A percentile compares a stretch with the other conserved stretches of the same genome.
Conservation (phyloP, 345 rosid genomes). For the Brassica nigra region DNA sequence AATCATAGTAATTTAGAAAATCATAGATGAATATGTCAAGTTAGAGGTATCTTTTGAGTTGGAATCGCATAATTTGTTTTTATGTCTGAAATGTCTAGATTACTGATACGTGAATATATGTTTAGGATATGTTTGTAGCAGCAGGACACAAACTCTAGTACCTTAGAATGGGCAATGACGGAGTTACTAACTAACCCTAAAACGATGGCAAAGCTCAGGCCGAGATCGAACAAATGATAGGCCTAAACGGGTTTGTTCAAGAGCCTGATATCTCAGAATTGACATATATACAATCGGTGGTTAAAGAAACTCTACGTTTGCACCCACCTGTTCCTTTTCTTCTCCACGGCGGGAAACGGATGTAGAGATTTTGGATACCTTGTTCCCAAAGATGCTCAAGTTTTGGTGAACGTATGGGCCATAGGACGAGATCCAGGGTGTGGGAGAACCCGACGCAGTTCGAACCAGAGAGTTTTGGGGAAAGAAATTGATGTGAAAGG, state of each 20-base stretch:
- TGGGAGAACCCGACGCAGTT: not conserved
- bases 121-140: not conserved
- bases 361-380: not conserved
- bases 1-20: not conserved
- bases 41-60: too few relatives aligned
- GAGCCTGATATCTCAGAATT: not conserved
- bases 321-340: not conserved
- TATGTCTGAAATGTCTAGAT: too few relatives aligned
- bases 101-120: too few relatives aligned
- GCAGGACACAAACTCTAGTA: not conserved
- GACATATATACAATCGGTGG: not conserved
- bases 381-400: not conserved
- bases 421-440: not conserved
- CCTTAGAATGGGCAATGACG: not conserved
- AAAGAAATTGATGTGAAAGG: not conserved
- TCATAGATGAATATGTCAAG: not conserved
- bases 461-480: not conserved
- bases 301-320: not conserved
- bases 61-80: too few relatives aligned
- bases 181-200: not conserved
- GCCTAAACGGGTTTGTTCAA: not conserved
- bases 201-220: not conserved
- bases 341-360: not conserved
- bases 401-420: not conserved
- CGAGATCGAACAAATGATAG: not conserved